These are phyloP conservation scores for Domatiomyces catenatus DNA, from an alignment of 2,329 filamentous ascomycete species.

Conservation along the genomic window DNA sequence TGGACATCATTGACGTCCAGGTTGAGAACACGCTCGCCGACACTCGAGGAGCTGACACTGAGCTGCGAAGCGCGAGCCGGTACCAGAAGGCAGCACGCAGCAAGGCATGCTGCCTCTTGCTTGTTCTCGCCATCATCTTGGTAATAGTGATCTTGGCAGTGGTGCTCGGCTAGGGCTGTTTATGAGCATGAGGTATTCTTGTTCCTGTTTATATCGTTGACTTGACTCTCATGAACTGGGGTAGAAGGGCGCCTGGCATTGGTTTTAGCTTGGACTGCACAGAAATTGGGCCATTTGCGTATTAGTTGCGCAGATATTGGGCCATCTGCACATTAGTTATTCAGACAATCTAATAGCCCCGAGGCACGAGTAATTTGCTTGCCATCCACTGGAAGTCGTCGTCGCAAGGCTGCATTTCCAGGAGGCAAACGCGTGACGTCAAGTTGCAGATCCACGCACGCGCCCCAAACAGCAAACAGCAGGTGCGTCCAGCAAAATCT, in stretches of 20 bases:
- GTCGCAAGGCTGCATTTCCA: neutral
- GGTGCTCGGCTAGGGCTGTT: slow-evolving; percentile 46
- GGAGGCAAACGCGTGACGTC: slow-evolving; percentile 5
- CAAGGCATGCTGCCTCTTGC: slow-evolving; percentile 80
- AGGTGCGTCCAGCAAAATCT: neutral
- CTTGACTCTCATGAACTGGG: neutral
- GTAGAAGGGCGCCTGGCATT: neutral
- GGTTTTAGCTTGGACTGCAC: slow-evolving; percentile 1
- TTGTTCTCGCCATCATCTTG: slow-evolving; percentile 78
- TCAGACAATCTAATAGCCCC: neutral
- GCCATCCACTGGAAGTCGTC: too few species aligned
- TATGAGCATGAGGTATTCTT: neutral
- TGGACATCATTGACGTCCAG: slow-evolving; percentile 78
- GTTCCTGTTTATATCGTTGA: neutral
- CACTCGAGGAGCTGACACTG: slow-evolving; percentile 69
- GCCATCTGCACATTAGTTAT: slow-evolving; percentile 2
- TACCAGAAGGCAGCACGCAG: slow-evolving; percentile 93
- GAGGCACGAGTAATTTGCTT: too few species aligned
- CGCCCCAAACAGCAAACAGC: neutral
- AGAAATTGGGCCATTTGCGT: neutral
- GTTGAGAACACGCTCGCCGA: slow-evolving; percentile 69
- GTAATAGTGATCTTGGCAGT: slow-evolving; percentile 81
- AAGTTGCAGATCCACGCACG: neutral
- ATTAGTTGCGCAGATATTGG: neutral
- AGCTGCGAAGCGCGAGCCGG: slow-evolving; percentile 68